These are phyloP conservation scores for Torrubiellomyces zombiae DNA, from an alignment of 2,329 filamentous ascomycete genomes.

Conservation along the genomic window DNA sequence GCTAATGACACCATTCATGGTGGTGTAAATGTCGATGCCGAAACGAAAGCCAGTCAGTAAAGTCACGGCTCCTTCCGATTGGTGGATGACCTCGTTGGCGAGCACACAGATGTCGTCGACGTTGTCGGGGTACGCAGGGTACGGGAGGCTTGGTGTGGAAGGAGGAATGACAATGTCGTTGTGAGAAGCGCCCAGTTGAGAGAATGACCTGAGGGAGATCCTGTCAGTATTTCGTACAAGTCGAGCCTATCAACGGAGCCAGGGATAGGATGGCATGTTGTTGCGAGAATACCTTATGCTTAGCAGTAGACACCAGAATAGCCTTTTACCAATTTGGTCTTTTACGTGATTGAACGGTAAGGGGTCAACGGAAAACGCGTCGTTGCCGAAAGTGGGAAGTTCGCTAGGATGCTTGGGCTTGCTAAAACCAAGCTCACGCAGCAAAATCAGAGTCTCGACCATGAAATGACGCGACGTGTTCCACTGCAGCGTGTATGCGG, in stretches of 20 bases:
- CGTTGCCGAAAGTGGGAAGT: conserved; percentile 22
- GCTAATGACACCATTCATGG: conserved; percentile 64
- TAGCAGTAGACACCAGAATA: conserved; percentile 74
- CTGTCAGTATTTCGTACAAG: too few relatives aligned
- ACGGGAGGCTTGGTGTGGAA: conserved; percentile 56
- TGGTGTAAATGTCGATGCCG: conserved; percentile 61
- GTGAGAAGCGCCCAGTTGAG: conserved; percentile 57
- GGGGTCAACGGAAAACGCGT: conserved; percentile 20
- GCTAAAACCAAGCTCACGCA: conserved; percentile 50
- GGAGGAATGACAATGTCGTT: conserved; percentile 61
- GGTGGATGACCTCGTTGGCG: conserved; percentile 50
- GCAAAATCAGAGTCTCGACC: conserved; percentile 53
- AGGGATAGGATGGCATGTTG: conserved; percentile 6
- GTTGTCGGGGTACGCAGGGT: conserved; percentile 65
- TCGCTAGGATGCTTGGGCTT: conserved; percentile 30
- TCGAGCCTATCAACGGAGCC: neutral
- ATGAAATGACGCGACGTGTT: conserved; percentile 53
- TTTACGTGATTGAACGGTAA: conserved; percentile 50
- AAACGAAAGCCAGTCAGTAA: conserved; percentile 67
- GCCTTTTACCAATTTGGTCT: conserved; percentile 56
- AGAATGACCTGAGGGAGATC: conserved; percentile 47
- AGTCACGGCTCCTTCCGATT: conserved; percentile 51
- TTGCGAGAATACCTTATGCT: conserved; percentile 53
- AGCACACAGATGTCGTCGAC: conserved; percentile 74
- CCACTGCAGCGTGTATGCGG: conserved; percentile 52